Conservation (phyloP, 1,139 yeast genomes). For the Geotrichum europaeum region DNA sequence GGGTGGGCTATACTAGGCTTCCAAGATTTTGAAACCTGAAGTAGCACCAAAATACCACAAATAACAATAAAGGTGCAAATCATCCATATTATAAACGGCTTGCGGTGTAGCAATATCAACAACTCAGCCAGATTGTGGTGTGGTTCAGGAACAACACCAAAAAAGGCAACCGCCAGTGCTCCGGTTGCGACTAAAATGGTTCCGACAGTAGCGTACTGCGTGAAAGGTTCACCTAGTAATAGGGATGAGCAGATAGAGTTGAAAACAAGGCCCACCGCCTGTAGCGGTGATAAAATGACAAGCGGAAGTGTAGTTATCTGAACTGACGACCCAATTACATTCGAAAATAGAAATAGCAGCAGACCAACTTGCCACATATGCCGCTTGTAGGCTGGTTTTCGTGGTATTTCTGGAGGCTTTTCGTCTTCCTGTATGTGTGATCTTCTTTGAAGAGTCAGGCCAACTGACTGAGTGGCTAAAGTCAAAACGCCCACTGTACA, state of each 20-base stretch:
- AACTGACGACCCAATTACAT: constrained; percentile 72
- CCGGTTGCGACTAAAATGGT: constrained; percentile 67
- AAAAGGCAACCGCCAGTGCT: constrained; percentile 73
- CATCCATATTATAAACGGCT: constrained; percentile 46
- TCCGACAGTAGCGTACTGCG: constrained; percentile 52
- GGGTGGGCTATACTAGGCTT: constrained; percentile 11
- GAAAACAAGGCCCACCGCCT: constrained; percentile 84
- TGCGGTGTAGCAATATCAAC: constrained; percentile 38
- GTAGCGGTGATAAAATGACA: constrained; percentile 73
- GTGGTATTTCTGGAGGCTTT: constrained; percentile 27
- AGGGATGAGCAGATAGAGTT: constrained; percentile 71
- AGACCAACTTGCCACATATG: constrained; percentile 76
- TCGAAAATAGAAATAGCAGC: constrained; percentile 61
- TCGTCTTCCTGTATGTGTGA: constrained; percentile 46
- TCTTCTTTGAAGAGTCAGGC: constrained; percentile 76
- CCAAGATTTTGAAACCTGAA: constrained; percentile 16
- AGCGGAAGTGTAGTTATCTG: constrained; percentile 82
- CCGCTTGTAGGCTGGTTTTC: constrained; percentile 46
- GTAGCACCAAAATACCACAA: constrained; percentile 29
- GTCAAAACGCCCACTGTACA: constrained; percentile 71
- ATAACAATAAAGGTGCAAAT: constrained; percentile 32
- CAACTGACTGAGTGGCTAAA: constrained; percentile 76
- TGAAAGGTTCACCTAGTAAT: constrained; percentile 63
- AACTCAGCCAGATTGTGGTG: constrained; percentile 46
- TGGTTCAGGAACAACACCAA: constrained; percentile 56